Evolutionary conservation across 345 rosid species (phyloP).

Genomic region (Populus pruinosa): DNA sequence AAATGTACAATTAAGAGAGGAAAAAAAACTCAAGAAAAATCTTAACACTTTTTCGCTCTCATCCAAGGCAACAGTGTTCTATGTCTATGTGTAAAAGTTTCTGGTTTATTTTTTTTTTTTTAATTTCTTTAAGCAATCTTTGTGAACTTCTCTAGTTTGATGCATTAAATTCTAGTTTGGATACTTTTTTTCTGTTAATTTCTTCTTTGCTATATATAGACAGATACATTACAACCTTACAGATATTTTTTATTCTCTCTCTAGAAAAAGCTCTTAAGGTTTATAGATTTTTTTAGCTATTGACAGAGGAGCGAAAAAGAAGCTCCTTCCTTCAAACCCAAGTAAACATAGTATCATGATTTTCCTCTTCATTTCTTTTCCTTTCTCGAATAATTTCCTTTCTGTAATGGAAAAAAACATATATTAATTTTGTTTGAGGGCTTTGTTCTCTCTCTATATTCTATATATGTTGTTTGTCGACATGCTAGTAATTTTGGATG

Average conservation of each 20-base stretch:
- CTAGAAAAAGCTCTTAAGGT: neutral
- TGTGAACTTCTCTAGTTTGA: neutral
- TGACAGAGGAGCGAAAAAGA: constrained; percentile 23
- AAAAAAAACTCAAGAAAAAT: too few relatives aligned
- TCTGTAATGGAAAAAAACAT: neutral
- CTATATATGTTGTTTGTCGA: neutral
- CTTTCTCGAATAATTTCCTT: neutral
- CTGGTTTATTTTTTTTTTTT: too few relatives aligned
- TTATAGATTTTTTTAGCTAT: constrained; percentile 24
- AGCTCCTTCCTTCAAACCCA: constrained; percentile 30
- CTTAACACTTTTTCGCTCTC: too few relatives aligned
- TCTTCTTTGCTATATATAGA: neutral
- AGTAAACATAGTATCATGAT: constrained; percentile 20
- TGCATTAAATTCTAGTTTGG: neutral
- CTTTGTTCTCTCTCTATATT: neutral
- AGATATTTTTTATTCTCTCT: neutral
- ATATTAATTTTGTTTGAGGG: neutral
- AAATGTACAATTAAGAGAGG: too few relatives aligned
- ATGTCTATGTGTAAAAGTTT: too few relatives aligned
- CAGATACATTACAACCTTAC: constrained; percentile 9
- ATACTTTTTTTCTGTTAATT: neutral
- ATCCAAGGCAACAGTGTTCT: too few relatives aligned
- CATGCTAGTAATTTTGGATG: constrained; percentile 26
- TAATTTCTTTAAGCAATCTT: neutral
- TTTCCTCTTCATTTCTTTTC: neutral